These are phyloP conservation scores for Clitopilus hobsonii DNA, from an alignment of 768 basidiomycete genomes.

Conservation along the genomic window DNA sequence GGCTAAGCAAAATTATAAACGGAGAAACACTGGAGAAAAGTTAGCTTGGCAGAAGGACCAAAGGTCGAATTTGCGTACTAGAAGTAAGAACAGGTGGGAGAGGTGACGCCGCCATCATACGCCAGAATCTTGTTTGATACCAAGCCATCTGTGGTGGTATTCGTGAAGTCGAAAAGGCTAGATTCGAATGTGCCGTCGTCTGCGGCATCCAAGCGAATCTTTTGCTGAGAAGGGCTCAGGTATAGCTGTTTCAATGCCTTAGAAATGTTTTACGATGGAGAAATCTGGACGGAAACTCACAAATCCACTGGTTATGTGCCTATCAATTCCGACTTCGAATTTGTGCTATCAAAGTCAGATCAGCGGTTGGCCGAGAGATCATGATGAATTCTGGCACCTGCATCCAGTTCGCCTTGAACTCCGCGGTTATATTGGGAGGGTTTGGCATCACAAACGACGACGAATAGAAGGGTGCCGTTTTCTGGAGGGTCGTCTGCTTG, in stretches of 20 bases:
- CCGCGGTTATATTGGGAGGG: slow-evolving; percentile 12
- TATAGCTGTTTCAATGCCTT: slow-evolving; percentile 21
- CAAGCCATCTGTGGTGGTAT: slow-evolving; percentile 20
- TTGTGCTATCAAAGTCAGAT: slow-evolving; percentile 9
- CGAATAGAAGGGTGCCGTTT: slow-evolving; percentile 10
- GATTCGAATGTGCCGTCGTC: slow-evolving; percentile 16
- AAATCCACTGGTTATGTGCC: slow-evolving; percentile 11
- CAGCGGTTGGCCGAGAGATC: background rate
- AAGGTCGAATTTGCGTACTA: slow-evolving; percentile 15
- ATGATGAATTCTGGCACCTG: slow-evolving; percentile 5
- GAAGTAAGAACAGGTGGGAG: slow-evolving; percentile 17
- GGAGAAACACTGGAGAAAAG: slow-evolving; percentile 10
- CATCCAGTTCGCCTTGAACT: slow-evolving; percentile 15
- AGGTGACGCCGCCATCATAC: slow-evolving; percentile 13
- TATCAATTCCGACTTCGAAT: slow-evolving; percentile 11
- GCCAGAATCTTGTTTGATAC: slow-evolving; percentile 19
- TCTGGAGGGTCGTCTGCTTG: slow-evolving; percentile 3
- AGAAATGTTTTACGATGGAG: background rate
- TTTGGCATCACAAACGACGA: slow-evolving; percentile 10
- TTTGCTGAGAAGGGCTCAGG: slow-evolving; percentile 20
- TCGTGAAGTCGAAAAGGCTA: slow-evolving; percentile 22
- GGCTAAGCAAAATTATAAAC: slow-evolving; percentile 18
- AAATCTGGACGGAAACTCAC: slow-evolving; percentile 3
- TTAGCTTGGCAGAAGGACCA: background rate
- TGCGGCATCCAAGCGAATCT: slow-evolving; percentile 20